These are phyloP conservation scores for Melanogaster broomeanus DNA, from an alignment of 768 basidiomycete species.

Conservation along the genomic window DNA sequence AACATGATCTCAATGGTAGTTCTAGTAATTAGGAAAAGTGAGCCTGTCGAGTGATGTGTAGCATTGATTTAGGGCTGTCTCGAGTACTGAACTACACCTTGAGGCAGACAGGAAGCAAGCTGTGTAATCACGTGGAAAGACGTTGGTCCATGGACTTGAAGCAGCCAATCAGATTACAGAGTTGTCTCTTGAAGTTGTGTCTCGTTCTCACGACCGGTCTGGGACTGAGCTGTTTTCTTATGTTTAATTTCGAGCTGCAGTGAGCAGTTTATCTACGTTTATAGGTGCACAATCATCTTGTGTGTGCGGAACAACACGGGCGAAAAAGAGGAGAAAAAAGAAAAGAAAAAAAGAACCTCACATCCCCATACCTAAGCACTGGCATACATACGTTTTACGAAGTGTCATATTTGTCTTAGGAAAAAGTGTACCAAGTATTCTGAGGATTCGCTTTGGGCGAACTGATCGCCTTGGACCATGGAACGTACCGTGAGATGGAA, in stretches of 20 bases:
- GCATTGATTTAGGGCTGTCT: too few species aligned
- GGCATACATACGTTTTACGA: constrained; percentile 9
- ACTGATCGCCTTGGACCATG: neutral
- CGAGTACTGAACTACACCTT: too few species aligned
- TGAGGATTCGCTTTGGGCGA: constrained; percentile 7
- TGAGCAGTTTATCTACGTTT: constrained; percentile 20
- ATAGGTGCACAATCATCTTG: constrained; percentile 13
- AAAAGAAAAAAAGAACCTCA: constrained; percentile 8
- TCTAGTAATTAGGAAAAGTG: too few species aligned
- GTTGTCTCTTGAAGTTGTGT: too few species aligned
- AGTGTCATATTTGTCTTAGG: constrained; percentile 7
- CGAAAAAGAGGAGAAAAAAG: constrained; percentile 11
- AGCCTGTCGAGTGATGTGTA: too few species aligned
- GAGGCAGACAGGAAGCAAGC: too few species aligned
- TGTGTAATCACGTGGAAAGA: too few species aligned
- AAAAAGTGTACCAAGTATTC: constrained; percentile 13
- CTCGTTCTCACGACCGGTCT: too few species aligned
- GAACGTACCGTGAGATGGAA: neutral
- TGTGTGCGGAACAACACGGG: constrained; percentile 14
- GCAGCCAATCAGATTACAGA: too few species aligned
- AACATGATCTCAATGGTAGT: too few species aligned
- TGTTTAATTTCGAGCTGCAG: neutral
- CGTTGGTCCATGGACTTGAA: too few species aligned
- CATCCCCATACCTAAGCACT: constrained; percentile 4
- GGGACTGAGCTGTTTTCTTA: too few species aligned